phyloP scores from a whole-genome alignment of 352 stramenopile genomes.

The Pythium sukuiense region DNA sequence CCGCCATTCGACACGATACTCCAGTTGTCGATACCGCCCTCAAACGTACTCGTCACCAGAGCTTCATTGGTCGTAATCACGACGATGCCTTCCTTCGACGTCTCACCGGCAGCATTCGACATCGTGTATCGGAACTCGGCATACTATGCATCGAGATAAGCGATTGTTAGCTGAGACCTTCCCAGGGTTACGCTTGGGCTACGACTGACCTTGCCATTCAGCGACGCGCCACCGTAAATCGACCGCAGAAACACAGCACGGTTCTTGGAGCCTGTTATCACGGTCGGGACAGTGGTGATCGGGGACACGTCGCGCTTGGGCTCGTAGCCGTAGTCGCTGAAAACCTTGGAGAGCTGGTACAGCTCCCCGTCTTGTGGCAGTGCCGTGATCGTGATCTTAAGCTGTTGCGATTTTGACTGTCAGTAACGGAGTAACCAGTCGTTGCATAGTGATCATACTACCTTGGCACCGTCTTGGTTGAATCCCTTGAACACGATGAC shows the following conservation, averaged over 20 bases:
- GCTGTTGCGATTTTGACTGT: conserved; percentile 28
- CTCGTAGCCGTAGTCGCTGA: conserved; percentile 87
- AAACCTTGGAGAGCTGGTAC: conserved; percentile 90
- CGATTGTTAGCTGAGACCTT: conserved; percentile 3
- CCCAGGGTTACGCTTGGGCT: background rate
- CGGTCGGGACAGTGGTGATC: conserved; percentile 54
- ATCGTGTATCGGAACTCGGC: conserved; percentile 88
- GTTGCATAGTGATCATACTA: conserved; percentile 9
- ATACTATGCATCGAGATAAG: conserved; percentile 43
- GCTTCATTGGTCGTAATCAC: conserved; percentile 66
- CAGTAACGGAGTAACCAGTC: background rate
- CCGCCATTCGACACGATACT: conserved; percentile 66
- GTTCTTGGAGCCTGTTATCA: conserved; percentile 85
- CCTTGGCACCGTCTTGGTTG: conserved; percentile 51
- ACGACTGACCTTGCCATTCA: conserved; percentile 54
- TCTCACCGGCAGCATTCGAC: conserved; percentile 55
- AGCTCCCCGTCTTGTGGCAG: conserved; percentile 79
- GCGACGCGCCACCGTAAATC: conserved; percentile 51
- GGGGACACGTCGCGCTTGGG: conserved; percentile 66
- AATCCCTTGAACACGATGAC: conserved; percentile 85
- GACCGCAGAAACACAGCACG: conserved; percentile 82
- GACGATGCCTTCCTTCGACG: conserved; percentile 70
- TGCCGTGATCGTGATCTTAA: conserved; percentile 80
- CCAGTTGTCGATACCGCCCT: conserved; percentile 79
- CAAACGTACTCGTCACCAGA: conserved; percentile 86